These are phyloP conservation scores for Boletus fagicola DNA, from an alignment of 768 basidiomycete species.

Conservation along the genomic window DNA sequence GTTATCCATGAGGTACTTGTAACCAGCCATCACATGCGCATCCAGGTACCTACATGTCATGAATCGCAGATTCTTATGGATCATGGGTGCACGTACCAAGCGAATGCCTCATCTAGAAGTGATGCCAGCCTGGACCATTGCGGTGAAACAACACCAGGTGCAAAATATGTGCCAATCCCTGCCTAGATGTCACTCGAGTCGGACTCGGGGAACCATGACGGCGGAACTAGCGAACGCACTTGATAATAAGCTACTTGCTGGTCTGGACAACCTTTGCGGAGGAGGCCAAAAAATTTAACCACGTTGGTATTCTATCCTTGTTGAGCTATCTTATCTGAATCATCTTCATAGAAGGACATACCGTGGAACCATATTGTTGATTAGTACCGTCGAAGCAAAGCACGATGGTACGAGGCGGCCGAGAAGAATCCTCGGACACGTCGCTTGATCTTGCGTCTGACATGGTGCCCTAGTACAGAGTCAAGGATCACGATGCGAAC, in stretches of 20 bases:
- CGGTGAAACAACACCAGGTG: conserved; percentile 66
- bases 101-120: conserved; percentile 64
- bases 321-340: not conserved
- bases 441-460: conserved; percentile 4
- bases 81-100: conserved; percentile 49
- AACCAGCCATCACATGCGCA: conserved; percentile 71
- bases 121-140: conserved; percentile 57
- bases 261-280: conserved; percentile 55
- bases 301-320: conserved; percentile 59
- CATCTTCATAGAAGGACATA: conserved; percentile 26
- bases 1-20: conserved; percentile 77
- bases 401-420: conserved; percentile 45
- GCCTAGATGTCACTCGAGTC: conserved; percentile 30
- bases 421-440: not conserved
- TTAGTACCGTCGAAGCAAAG: conserved; percentile 73
- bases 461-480: conserved; percentile 17
- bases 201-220: not conserved
- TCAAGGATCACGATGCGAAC: not conserved
- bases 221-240: conserved; percentile 34
- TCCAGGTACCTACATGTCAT: conserved; percentile 58
- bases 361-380: conserved; percentile 47
- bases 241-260: conserved; percentile 72
- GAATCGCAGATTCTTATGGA: not conserved
- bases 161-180: conserved; percentile 50
- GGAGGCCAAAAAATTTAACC: conserved; percentile 64